Percentiles rank a stretch among this genome's conserved stretches.
These are phyloP conservation scores for Didymella keratinophila DNA, from an alignment of 2,329 filamentous ascomycete genomes.

Conservation along the genomic window DNA sequence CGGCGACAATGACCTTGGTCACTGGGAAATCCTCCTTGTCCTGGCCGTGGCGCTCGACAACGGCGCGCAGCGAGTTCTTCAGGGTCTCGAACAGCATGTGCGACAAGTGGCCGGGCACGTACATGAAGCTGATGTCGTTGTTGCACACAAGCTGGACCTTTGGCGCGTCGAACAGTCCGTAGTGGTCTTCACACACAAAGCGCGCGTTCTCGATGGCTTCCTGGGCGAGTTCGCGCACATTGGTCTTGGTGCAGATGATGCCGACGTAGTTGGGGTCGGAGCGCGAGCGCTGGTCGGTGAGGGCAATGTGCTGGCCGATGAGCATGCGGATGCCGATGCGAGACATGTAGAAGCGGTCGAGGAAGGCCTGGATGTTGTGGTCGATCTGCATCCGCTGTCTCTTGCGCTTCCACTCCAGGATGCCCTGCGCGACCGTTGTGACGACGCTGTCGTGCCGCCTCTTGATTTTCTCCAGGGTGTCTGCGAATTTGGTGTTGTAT, in stretches of 20 bases:
- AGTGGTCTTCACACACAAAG: conserved; percentile 99
- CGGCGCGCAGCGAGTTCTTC: conserved; percentile 96
- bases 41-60: conserved; percentile 92
- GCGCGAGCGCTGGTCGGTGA: conserved; percentile 90
- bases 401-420: conserved; percentile 96
- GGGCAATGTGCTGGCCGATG: conserved; percentile 96
- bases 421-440: conserved; percentile 96
- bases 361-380: conserved; percentile 94
- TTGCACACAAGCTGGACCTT: conserved; percentile 97
- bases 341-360: conserved; percentile 99
- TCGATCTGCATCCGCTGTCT: conserved; percentile 98
- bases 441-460: conserved; percentile 95
- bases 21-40: conserved; percentile 96
- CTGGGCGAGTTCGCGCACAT: conserved; percentile 90
- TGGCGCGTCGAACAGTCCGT: conserved; percentile 94
- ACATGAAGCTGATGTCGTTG: conserved; percentile 97
- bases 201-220: conserved; percentile 98
- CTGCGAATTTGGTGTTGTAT: conserved; percentile 90
- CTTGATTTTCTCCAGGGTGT: conserved; percentile 93
- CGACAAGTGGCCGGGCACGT: conserved; percentile 96
- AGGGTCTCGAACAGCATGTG: conserved; percentile 99
- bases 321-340: conserved; percentile 99
- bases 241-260: conserved; percentile 99
- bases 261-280: conserved; percentile 94
- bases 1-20: conserved; percentile 96